These are phyloP conservation scores for Aspergillus mulundensis DNA, from an alignment of 495 filamentous ascomycete genomes.

Conservation along the genomic window DNA sequence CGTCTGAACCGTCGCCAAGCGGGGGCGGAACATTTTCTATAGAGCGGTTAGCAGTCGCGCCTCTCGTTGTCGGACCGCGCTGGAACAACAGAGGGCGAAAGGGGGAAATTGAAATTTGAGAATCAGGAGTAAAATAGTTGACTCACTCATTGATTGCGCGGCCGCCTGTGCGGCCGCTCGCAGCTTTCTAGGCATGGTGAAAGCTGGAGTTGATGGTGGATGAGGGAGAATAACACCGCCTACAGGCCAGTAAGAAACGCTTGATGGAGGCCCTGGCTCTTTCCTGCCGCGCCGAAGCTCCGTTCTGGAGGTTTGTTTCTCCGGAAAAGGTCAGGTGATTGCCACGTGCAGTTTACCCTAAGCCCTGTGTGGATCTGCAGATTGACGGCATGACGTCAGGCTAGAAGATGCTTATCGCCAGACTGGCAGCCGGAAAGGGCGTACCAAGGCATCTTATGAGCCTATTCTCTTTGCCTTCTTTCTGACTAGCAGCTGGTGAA, in stretches of 20 bases:
- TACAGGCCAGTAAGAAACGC: conserved; percentile 13
- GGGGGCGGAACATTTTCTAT: conserved; percentile 44
- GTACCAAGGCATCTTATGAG: neutral
- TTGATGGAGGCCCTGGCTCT: conserved; percentile 1
- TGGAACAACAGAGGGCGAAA: neutral
- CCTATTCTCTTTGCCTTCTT: neutral
- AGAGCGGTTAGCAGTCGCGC: conserved; percentile 17
- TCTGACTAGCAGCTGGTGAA: neutral
- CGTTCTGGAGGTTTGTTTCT: conserved; percentile 18
- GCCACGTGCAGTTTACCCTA: conserved; percentile 7
- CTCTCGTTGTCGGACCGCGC: conserved; percentile 8
- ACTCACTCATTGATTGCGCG: conserved; percentile 45
- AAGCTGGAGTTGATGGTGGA: conserved; percentile 5
- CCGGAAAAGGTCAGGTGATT: conserved; percentile 18
- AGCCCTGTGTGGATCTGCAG: neutral
- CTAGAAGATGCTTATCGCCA: neutral
- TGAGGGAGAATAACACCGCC: conserved; percentile 4
- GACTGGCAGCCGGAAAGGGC: neutral
- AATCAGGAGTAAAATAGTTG: neutral
- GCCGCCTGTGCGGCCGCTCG: conserved; percentile 48
- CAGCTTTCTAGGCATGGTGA: conserved; percentile 46
- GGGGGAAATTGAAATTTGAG: neutral
- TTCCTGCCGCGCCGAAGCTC: conserved; percentile 15
- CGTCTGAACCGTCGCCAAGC: conserved; percentile 44
- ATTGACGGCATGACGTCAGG: conserved; percentile 2